These are phyloP conservation scores for Fibroporia radiculosa DNA, from an alignment of 768 basidiomycete genomes.

Conservation along the genomic window DNA sequence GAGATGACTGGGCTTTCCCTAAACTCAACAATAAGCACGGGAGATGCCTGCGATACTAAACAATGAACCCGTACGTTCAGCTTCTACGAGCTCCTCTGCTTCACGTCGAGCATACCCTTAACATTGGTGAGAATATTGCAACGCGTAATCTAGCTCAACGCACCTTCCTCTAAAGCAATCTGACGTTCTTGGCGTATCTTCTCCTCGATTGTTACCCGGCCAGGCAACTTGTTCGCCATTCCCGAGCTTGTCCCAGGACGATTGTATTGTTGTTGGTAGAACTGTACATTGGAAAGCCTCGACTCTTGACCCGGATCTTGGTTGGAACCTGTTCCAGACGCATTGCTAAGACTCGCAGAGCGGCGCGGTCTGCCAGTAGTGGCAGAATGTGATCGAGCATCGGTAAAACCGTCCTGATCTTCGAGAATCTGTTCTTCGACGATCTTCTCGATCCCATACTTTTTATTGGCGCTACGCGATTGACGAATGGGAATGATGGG, in stretches of 20 bases:
- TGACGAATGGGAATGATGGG: constrained; percentile 9
- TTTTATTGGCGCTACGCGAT: constrained; percentile 4
- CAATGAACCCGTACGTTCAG: constrained; percentile 40
- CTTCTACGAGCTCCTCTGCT: constrained; percentile 26
- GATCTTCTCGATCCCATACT: constrained; percentile 12
- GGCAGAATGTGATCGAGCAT: constrained; percentile 28
- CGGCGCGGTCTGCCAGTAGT: constrained; percentile 46
- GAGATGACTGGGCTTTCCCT: constrained; percentile 17
- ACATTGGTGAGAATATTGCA: background rate
- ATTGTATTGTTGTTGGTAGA: constrained; percentile 10
- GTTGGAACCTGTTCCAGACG: constrained; percentile 5
- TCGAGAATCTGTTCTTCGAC: constrained; percentile 11
- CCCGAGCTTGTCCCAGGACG: constrained; percentile 41
- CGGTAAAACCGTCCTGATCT: constrained; percentile 15
- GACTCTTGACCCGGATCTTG: constrained; percentile 6
- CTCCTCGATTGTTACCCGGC: constrained; percentile 40
- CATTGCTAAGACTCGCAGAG: constrained; percentile 72
- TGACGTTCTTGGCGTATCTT: constrained; percentile 27
- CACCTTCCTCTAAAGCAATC: constrained; percentile 36
- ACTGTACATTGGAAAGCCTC: background rate
- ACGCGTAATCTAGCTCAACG: constrained; percentile 14
- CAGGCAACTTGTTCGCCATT: constrained; percentile 21
- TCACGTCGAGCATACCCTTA: constrained; percentile 20
- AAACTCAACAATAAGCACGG: too few species aligned
- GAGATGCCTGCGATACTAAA: too few species aligned